Evolutionary conservation across 768 basidiomycete species (phyloP).

Genomic region (Phanerodontia chrysosporium): DNA sequence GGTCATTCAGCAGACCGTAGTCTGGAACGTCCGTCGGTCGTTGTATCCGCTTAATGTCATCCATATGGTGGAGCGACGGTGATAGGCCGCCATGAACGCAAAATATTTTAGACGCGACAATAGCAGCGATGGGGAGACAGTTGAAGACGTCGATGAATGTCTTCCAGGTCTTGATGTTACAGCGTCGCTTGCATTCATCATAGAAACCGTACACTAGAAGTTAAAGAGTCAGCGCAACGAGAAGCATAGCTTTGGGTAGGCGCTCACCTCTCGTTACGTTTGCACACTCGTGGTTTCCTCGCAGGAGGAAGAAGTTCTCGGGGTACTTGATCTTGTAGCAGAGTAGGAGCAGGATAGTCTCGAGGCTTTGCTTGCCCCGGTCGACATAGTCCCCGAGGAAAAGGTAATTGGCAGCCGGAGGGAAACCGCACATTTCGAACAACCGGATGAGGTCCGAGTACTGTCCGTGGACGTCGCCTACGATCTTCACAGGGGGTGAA

Average conservation of each 20-base stretch:
- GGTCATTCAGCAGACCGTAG: slow-evolving; percentile 93
- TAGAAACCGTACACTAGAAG: slow-evolving; percentile 94
- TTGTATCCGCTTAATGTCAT: slow-evolving; percentile 96
- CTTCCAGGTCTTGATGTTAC: slow-evolving; percentile 99
- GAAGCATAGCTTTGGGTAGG: slow-evolving; percentile 5
- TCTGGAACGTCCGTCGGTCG: slow-evolving; percentile 98
- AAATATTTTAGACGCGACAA: slow-evolving; percentile 99
- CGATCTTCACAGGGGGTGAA: slow-evolving; percentile 97
- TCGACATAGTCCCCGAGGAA: slow-evolving; percentile 99
- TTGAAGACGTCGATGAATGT: slow-evolving; percentile 99
- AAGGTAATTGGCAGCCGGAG: slow-evolving; percentile 94
- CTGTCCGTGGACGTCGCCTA: slow-evolving; percentile 98
- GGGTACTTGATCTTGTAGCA: slow-evolving; percentile 99
- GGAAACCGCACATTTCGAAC: slow-evolving; percentile 99
- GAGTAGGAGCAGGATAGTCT: slow-evolving; percentile 92
- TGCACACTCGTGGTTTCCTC: slow-evolving; percentile 99
- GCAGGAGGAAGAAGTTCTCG: slow-evolving; percentile 96
- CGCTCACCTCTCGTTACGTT: slow-evolving; percentile 94
- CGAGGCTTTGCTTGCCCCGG: slow-evolving; percentile 95
- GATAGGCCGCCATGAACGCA: slow-evolving; percentile 97
- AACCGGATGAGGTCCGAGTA: slow-evolving; percentile 97
- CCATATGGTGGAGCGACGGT: slow-evolving; percentile 91
- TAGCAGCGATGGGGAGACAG: slow-evolving; percentile 95
- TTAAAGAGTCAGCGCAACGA: slow-evolving; percentile 1
- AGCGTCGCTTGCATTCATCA: slow-evolving; percentile 98